Base-by-base conservation (phyloP, 2,329 filamentous ascomycete genomes). In the Arthrobotrys conoides region DNA sequence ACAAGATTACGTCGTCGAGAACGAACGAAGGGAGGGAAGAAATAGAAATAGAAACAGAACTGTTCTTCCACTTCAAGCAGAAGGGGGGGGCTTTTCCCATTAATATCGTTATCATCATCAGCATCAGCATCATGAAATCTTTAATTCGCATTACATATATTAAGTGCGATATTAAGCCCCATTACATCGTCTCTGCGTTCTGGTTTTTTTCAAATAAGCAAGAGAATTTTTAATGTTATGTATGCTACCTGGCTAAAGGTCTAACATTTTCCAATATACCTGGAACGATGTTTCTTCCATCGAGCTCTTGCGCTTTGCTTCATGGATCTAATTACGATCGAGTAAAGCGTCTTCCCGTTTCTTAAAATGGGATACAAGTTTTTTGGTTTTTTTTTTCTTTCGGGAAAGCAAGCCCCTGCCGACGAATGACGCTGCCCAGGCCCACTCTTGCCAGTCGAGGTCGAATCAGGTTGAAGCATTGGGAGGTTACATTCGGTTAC, bases 401-500 rank as follows among this genome's bases (percentile, higher is more conserved):
- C 61, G 49, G 73, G 61, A 66, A 57, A 72, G 55, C 59, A 72
- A 64, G 61, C 63, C 69, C 68, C 71, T 75, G 71, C 64, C 63
- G 53, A 57, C 68, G 20, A 71, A 72, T 78, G 68, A 71, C 63
- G 68, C 68, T 55, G 63, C 63, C 63, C 63, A 53, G 63, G 1
- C 53, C 51, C 41, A 70, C 66, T n/a, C 57, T 59, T 53, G 66
- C 46, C 63, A 59, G 41, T 53, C 46, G 20, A 65, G 14, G 16
- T 72, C 68, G 61, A 71, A 71, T 71, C 61, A 72, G 61, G 68
- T 64, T 57, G 57, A 55, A 46, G 36, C 61, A 57, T 63, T 49
- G 61, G 61, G 61, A 77, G 75, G 75, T 78, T 78, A 78, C 75
- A 78, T 78, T 72, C 75, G 68, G 75, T 64, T 78, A 36, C 38